Evolutionary conservation across 345 rosid species (phyloP).

Genomic region (Gossypium mustelinum): DNA sequence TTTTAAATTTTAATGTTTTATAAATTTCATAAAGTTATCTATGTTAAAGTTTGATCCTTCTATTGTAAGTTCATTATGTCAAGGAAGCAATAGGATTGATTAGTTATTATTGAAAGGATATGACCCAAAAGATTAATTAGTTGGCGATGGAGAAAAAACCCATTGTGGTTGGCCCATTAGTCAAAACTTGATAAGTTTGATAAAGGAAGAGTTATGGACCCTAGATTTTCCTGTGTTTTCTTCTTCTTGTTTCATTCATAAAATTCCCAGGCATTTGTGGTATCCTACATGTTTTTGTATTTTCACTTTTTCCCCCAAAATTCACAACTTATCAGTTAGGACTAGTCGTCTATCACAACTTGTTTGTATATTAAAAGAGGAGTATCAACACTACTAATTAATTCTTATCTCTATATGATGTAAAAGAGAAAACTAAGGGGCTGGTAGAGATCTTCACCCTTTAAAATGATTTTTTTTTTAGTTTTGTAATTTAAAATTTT

Average conservation of each 20-base stretch:
- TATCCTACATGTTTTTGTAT: constrained; percentile 29
- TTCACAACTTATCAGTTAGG: too few relatives aligned
- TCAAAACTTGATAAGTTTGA: constrained; percentile 21
- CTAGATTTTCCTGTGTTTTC: constrained; percentile 5
- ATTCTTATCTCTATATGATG: too few relatives aligned
- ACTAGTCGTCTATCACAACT: too few relatives aligned
- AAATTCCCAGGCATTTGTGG: constrained; percentile 33
- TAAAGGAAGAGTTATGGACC: constrained; percentile 26
- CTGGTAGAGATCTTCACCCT: rapidly evolving
- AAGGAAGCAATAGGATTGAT: neutral
- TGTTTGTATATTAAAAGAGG: too few relatives aligned
- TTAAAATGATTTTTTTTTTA: too few relatives aligned
- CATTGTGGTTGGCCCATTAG: constrained; percentile 26
- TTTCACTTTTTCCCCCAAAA: neutral
- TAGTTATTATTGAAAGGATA: neutral
- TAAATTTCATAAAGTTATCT: too few relatives aligned
- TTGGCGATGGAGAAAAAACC: neutral
- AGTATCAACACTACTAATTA: too few relatives aligned
- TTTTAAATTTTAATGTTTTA: too few relatives aligned
- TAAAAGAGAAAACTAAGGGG: too few relatives aligned
- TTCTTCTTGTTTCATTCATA: constrained; percentile 29
- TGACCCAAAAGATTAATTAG: neutral
- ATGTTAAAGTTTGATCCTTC: neutral
- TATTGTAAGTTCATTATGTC: neutral
- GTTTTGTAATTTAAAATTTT: too few relatives aligned